Base-by-base conservation (phyloP, 108 stramenopile genomes). In the Poteriospumella lacustris region DNA sequence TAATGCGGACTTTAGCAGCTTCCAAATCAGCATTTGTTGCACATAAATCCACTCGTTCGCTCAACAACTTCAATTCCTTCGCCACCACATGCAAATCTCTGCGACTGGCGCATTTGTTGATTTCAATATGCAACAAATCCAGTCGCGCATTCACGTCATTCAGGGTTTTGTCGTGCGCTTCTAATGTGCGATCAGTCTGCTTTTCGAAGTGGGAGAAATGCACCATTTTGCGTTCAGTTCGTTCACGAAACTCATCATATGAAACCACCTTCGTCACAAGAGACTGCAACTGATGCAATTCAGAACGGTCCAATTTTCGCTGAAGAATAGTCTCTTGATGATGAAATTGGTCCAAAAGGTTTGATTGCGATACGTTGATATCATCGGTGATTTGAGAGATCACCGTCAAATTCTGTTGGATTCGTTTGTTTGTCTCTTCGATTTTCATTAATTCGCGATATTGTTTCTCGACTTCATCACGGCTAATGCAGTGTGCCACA, bases 401-500 rank as follows among this genome's bases (percentile, higher is more conserved):
- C 36, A 34, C 36, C 60, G 5, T 9, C 24, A 64, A 24, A 64
- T 64, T 33, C 28, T 9, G 15, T 64, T 64, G 33, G 9, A 64
- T 64, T 64, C 36, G 9, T 33, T 34, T 5, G 24, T 19, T 33
- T 31, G 3, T 33, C 31, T 64, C 60, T 64, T 24, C 3, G 5
- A 64, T 64, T 12, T 26, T 34, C 31, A 31, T 26, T 31, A 64
- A 24, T 3, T 64, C 24, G 28, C 36, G 60, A 33, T 64, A 33
- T 64, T 64, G 60, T 5, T 34, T 24, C 36, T 64, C 60, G 36
- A 64, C 60, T 64, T 64, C 60, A 12, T 64, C 33, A 24, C 60
- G 60, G 36, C 60, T 64, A 64, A 64, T 64, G 36, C 29, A 64
- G 36, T 3, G 28, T 3, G 60, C 9, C 5, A 33, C 9, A 5